Conservation (phyloP, 78 protist genomes). For the Emiliania huxleyi region DNA sequence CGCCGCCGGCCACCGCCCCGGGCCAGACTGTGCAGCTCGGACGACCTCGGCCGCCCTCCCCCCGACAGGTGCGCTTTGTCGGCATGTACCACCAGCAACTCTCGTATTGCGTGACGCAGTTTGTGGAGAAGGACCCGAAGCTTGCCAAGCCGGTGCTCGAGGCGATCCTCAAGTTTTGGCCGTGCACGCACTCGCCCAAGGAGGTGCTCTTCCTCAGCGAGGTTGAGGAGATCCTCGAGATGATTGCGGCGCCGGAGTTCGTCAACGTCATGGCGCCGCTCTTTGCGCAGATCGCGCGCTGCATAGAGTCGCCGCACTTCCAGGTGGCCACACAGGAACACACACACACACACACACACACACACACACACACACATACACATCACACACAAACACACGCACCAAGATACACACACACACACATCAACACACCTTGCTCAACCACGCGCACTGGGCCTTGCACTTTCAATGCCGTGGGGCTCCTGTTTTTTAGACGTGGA, state of each 20-base stretch:
- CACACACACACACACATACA: neutral
- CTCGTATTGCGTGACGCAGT: slow-evolving; percentile 85
- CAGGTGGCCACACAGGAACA: slow-evolving; percentile 71
- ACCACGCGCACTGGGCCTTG: too few relatives aligned
- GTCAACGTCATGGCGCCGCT: slow-evolving; percentile 46
- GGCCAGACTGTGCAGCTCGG: neutral
- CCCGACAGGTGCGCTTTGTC: slow-evolving; percentile 12
- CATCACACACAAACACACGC: neutral
- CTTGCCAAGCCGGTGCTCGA: slow-evolving; percentile 45
- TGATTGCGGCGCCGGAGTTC: slow-evolving; percentile 56
- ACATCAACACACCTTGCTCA: too few relatives aligned
- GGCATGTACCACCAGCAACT: slow-evolving; percentile 76
- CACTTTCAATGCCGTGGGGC: too few relatives aligned
- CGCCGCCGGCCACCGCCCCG: neutral
- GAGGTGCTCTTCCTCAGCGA: slow-evolving; percentile 77
- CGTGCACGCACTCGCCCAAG: slow-evolving; percentile 67
- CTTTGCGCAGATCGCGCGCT: slow-evolving; percentile 61
- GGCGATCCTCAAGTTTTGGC: slow-evolving; percentile 71
- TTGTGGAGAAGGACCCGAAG: slow-evolving; percentile 78
- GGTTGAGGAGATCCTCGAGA: slow-evolving; percentile 78
- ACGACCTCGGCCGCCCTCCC: slow-evolving; percentile 12
- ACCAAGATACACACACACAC: neutral
- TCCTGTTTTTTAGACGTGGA: too few relatives aligned
- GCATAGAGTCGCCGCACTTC: slow-evolving; percentile 67
- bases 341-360: neutral